These are phyloP conservation scores for Hymenochaete sp. DNA, from an alignment of 1,284 basidiomycete genomes.

Conservation along the genomic window DNA sequence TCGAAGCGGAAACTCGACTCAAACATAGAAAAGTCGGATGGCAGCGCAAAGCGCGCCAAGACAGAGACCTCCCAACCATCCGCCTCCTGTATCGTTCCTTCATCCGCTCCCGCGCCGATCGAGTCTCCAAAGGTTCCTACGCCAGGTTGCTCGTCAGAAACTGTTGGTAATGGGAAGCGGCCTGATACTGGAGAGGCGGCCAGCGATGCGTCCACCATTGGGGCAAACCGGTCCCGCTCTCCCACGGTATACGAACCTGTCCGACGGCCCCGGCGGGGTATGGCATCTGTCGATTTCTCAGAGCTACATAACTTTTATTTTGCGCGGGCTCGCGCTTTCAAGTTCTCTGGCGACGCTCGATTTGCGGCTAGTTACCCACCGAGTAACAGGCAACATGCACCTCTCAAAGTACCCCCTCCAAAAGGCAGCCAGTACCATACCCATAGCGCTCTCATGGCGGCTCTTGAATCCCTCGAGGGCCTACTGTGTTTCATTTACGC, in stretches of 20 bases:
- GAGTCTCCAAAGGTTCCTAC: not conserved
- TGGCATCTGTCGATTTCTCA: conserved; percentile 38
- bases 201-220: conserved; percentile 19
- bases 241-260: conserved; percentile 45
- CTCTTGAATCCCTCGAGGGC: conserved; percentile 66
- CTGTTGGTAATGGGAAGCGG: conserved; percentile 22
- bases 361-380: conserved; percentile 63
- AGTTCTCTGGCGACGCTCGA: conserved; percentile 67
- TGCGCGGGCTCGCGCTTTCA: conserved; percentile 52
- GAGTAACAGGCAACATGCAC: conserved; percentile 52
- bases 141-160: conserved; percentile 17
- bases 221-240: conserved; percentile 31
- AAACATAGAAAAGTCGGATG: conserved; percentile 31
- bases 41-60: conserved; percentile 47
- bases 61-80: conserved; percentile 27
- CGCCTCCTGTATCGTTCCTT: conserved; percentile 22
- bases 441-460: conserved; percentile 58
- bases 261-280: conserved; percentile 54
- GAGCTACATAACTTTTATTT: conserved; percentile 57
- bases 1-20: conserved; percentile 55
- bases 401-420: conserved; percentile 51
- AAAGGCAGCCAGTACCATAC: conserved; percentile 60
- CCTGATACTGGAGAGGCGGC: conserved; percentile 25
- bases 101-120: not conserved
- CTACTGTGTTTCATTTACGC: conserved; percentile 67